Conservation (phyloP, 2,329 filamentous ascomycete genomes). For the Ilyonectria destructans region DNA sequence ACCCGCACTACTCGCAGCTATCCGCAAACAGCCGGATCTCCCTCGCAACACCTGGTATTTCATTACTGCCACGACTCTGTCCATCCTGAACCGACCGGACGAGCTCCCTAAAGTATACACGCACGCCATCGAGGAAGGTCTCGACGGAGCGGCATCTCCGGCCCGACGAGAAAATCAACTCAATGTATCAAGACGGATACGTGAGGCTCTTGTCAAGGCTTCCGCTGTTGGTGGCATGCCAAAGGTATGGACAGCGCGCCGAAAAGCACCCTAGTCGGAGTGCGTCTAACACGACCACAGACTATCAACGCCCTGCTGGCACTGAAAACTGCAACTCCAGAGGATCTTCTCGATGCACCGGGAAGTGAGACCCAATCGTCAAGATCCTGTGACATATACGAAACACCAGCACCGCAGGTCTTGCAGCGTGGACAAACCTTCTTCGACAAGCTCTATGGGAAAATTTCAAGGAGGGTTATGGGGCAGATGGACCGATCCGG, state of each 20-base stretch:
- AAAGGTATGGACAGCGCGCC: conserved; percentile 34
- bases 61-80: conserved; percentile 46
- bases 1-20: conserved; percentile 40
- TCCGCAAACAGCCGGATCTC: conserved; percentile 44
- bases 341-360: conserved; percentile 40
- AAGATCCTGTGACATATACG: conserved; percentile 40
- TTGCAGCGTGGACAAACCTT: conserved; percentile 43
- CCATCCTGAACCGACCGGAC: conserved; percentile 45
- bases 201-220: conserved; percentile 47
- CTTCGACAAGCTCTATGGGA: conserved; percentile 46
- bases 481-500: conserved; percentile 48
- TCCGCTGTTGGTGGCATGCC: conserved; percentile 49
- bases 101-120: conserved; percentile 41
- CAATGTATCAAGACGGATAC: conserved; percentile 41
- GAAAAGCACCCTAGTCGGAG: neutral
- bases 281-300: conserved; percentile 35
- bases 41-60: conserved; percentile 49
- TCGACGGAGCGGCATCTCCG: conserved; percentile 4
- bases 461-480: conserved; percentile 48
- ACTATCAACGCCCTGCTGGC: conserved; percentile 47
- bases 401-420: conserved; percentile 35
- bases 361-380: conserved; percentile 21
- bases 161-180: conserved; percentile 37
- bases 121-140: conserved; percentile 29
- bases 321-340: conserved; percentile 45